Conservation (phyloP, 257 asterid species). For the Solanum virginianum region DNA sequence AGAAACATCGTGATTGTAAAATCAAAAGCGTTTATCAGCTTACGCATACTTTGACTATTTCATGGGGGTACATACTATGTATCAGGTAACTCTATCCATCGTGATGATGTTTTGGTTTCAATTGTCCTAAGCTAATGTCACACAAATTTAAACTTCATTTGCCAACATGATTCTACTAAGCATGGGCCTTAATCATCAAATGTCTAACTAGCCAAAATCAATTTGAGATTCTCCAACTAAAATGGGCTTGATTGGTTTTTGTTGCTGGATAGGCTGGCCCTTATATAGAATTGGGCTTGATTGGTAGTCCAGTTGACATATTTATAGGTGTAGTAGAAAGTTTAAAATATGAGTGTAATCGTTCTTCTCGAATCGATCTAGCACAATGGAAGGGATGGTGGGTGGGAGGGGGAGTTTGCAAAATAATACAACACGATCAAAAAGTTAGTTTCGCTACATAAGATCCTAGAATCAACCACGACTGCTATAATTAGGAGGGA, state of each 20-base stretch:
- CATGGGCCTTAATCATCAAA: neutral
- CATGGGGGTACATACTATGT: accelerated
- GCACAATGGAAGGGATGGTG: accelerated
- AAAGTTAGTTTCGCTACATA: neutral
- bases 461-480: neutral
- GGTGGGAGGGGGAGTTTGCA: no score
- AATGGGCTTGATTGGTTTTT: neutral
- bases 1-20: no score
- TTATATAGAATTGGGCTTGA: neutral
- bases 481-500: neutral
- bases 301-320: neutral
- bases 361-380: neutral
- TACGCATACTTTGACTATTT: neutral
- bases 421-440: neutral
- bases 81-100: neutral
- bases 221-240: neutral
- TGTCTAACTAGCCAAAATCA: neutral
- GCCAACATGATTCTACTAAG: neutral
- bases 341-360: neutral
- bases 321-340: neutral
- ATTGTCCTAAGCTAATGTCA: neutral
- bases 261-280: no score
- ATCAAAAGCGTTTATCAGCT: neutral
- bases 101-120: neutral
- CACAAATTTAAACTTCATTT: neutral